A percentile compares a stretch with the other conserved stretches of the same genome.
Evolutionary conservation across 176 grass and related monocot genomes (phyloP).

Genomic region (Zoysia pacifica): DNA sequence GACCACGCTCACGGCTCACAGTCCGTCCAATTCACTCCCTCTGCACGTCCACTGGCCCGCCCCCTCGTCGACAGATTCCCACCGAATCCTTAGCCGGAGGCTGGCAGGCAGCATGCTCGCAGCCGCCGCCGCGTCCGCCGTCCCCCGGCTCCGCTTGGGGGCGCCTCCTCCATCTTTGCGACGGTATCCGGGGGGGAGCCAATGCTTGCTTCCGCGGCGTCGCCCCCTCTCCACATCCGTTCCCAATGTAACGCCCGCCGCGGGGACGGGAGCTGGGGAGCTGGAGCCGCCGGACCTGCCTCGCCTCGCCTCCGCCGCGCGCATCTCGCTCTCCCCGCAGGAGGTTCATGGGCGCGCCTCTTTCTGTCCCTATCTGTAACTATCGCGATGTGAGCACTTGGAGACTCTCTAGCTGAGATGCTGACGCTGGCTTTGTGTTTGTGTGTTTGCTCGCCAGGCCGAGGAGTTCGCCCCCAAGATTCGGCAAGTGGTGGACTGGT

Average conservation of each 20-base stretch:
- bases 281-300: conserved; percentile 72
- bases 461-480: conserved; percentile 80
- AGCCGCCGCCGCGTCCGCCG: conserved; percentile 35
- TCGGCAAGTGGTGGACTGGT: conserved; percentile 73
- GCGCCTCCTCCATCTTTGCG: background rate
- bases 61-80: background rate
- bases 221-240: conserved; percentile 25
- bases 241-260: conserved; percentile 4
- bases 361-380: background rate
- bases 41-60: background rate
- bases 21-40: background rate
- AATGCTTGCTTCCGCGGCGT: background rate
- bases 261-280: conserved; percentile 28
- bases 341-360: conserved; percentile 40
- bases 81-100: background rate
- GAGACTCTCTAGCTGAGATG: background rate
- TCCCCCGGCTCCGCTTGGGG: conserved; percentile 49
- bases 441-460: conserved; percentile 40
- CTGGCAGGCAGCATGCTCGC: conserved; percentile 44
- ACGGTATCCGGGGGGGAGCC: background rate
- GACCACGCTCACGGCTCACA: background rate
- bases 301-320: conserved; percentile 66
- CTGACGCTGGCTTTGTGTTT: conserved; percentile 38
- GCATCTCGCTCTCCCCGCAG: conserved; percentile 71
- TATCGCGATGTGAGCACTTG: background rate